Evolutionary conservation across 352 stramenopile genomes (phyloP), one percentile per base, ranked within the genome.

Genomic region (Phytophthora meadii): DNA sequence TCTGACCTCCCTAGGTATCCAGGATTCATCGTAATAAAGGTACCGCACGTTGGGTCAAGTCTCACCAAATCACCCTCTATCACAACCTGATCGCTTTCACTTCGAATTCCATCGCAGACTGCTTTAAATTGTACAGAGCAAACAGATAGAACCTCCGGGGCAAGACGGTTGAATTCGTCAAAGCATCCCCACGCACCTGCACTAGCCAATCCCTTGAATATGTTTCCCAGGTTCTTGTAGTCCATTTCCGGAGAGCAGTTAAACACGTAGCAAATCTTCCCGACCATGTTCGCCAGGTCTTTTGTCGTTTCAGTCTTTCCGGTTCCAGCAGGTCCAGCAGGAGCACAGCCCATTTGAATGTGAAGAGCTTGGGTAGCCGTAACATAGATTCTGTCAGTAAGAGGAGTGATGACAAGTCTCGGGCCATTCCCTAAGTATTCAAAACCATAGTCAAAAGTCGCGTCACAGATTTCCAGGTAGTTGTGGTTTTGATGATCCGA

Each of bases 21-120:
- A 9, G 96, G 96, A 64, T 99, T 99, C 96, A 99, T 99, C 11
- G 94, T 99, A 67, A 99, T 98, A 61, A 98, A 99, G 10, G 91
- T 97, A 24, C 95, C 96, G 52, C 92, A 98, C 1, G 83, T 91
- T 7, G 87, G 70, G 57, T 98, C 93, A 0, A 98, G 77, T 19
- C 61, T 82, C 14, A 98, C 90, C 22, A 77, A 84, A 68, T 98
- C 90, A 8, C 93, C 94, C 60, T 98, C 94, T 32, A 99, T 95
- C 6, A 91, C 82, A 34, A 99, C 90, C 0, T 78, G 65, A 36
- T 83, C 79, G n/a, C 75, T 80, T 63, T 96, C 87, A 27, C 81
- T 77, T 46, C 95, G 92, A 64, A 98, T 97, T 17, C 86, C 95
- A 78, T 98, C 95, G 52, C 94, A 98, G 3, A 98, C 92, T 19